Percentiles rank a stretch among this genome's conserved stretches.
Conservation (phyloP, 768 basidiomycete species). For the Hypholoma sublateritium region DNA sequence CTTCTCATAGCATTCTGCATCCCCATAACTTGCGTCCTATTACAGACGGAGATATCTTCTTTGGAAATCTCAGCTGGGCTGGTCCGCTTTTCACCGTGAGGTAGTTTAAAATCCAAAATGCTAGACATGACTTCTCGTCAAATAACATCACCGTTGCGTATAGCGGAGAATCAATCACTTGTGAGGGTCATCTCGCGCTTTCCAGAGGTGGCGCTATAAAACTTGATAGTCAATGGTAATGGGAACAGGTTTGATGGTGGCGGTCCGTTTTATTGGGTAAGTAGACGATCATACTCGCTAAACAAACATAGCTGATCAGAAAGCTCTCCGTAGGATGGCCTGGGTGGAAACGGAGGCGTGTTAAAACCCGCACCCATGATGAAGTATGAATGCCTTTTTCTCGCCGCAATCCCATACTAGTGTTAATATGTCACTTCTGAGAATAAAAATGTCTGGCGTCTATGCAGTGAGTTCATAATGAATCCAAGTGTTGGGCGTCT, state of each 20-base stretch:
- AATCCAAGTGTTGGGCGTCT: background rate
- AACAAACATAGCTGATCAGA: background rate
- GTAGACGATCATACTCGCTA: background rate
- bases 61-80: constrained; percentile 51
- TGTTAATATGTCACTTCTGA: background rate
- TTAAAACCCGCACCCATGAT: constrained; percentile 47
- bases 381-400: constrained; percentile 25
- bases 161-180: constrained; percentile 50
- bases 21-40: background rate
- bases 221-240: constrained; percentile 37
- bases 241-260: constrained; percentile 41
- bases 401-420: background rate
- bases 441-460: constrained; percentile 8
- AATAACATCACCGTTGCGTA: background rate
- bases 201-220: background rate
- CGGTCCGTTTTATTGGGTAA: constrained; percentile 45
- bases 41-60: constrained; percentile 57
- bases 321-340: constrained; percentile 38
- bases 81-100: constrained; percentile 55
- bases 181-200: constrained; percentile 28
- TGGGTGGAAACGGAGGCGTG: constrained; percentile 37
- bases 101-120: constrained; percentile 25
- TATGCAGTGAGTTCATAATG: background rate
- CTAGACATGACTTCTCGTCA: background rate
- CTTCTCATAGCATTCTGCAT: background rate